Percentiles rank a stretch among this genome's conserved stretches.
Evolutionary conservation across 2,329 filamentous ascomycete genomes (phyloP).

Genomic region (Diaporthe longicolla): DNA sequence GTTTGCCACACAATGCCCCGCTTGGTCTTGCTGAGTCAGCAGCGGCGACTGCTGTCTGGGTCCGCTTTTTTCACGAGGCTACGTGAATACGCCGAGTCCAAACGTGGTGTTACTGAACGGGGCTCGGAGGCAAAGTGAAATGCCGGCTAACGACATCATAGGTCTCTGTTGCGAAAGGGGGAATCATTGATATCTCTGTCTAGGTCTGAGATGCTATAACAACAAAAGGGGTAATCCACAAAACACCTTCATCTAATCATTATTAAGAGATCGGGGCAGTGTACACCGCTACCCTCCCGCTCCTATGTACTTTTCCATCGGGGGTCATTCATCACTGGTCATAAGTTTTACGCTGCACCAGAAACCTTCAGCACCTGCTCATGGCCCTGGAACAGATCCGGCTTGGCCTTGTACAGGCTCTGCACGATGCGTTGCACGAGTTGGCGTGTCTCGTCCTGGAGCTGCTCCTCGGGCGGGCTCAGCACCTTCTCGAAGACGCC

Average conservation of each 20-base stretch:
- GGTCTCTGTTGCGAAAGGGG: constrained; percentile 39
- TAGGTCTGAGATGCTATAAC: constrained; percentile 33
- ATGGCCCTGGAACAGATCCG: constrained; percentile 51
- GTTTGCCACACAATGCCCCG: constrained; percentile 18
- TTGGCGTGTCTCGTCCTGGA: constrained; percentile 78
- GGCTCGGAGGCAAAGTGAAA: not conserved
- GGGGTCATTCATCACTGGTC: constrained; percentile 6
- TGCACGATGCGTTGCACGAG: constrained; percentile 76
- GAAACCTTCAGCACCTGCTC: constrained; percentile 50
- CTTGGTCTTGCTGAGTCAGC: constrained; percentile 27
- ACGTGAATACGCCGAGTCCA: not conserved
- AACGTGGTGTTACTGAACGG: not conserved
- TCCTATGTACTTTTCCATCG: constrained; percentile 22
- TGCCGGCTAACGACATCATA: not conserved
- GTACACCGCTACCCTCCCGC: constrained; percentile 20
- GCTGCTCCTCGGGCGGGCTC: constrained; percentile 79
- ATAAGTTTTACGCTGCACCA: constrained; percentile 40
- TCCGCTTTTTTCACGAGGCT: not conserved
- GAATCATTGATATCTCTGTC: constrained; percentile 44
- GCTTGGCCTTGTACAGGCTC: constrained; percentile 54
- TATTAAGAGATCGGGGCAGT: constrained; percentile 31
- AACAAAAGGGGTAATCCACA: constrained; percentile 29
- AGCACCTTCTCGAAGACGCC: constrained; percentile 82
- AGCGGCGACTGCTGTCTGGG: too few species aligned
- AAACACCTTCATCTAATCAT: constrained; percentile 40